Percentiles rank a stretch among this genome's conserved stretches.
phyloP scores from a whole-genome alignment of 352 stramenopile genomes.

The Globisporangium acanthophoron region DNA sequence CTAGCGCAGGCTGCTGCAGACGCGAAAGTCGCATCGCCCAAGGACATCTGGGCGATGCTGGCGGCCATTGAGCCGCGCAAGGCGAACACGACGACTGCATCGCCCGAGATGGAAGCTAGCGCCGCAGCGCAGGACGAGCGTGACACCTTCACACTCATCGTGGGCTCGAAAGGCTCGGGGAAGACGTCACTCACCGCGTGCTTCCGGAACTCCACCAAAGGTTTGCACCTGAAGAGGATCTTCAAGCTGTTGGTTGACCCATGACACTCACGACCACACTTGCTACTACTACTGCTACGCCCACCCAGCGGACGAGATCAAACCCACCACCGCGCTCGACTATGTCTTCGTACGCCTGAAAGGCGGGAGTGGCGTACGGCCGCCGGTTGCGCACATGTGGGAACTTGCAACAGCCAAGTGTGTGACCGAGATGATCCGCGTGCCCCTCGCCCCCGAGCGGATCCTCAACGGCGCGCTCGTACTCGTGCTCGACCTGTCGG shows the following conservation, averaged over 20 bases:
- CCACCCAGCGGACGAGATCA: conserved; percentile 66
- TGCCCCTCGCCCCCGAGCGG: conserved; percentile 73
- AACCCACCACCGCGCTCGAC: conserved; percentile 89
- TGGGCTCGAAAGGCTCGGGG: conserved; percentile 58
- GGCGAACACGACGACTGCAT: conserved; percentile 8
- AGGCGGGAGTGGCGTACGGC: conserved; percentile 17
- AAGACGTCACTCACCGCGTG: conserved; percentile 79
- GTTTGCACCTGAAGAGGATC: conserved; percentile 3
- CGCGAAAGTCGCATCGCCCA: conserved; percentile 23
- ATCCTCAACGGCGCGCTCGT: conserved; percentile 74
- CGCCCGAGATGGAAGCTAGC: conserved; percentile 11
- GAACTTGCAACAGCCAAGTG: conserved; percentile 83
- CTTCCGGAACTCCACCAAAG: conserved; percentile 62
- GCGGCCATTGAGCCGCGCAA: conserved; percentile 43
- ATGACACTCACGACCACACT: not conserved
- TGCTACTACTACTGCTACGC: conserved; percentile 7
- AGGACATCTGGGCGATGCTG: conserved; percentile 72
- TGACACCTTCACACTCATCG: conserved; percentile 68
- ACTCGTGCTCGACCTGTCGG: conserved; percentile 81
- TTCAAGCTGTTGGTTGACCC: not conserved
- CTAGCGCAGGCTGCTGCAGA: not conserved
- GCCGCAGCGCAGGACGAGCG: conserved; percentile 34
- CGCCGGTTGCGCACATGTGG: conserved; percentile 87
- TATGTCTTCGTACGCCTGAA: conserved; percentile 87
- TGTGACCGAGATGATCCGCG: conserved; percentile 78